Conservation (phyloP, 2,329 filamentous ascomycete species). For the Penicillium sp. region DNA sequence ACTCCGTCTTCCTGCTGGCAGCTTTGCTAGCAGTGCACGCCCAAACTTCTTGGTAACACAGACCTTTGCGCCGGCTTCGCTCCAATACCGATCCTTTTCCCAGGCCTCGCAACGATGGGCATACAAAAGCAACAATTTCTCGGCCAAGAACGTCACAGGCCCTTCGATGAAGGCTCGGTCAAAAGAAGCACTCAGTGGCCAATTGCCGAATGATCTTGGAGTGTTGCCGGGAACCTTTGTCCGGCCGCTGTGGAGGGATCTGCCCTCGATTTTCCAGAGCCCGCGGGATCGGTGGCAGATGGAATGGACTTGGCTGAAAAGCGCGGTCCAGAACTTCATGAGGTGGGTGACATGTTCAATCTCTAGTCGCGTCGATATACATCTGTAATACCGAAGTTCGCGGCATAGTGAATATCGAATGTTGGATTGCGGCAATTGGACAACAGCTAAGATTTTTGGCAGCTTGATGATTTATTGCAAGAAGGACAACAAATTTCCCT, state of each 20-base stretch:
- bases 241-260: constrained; percentile 38
- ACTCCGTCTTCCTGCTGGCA: constrained; percentile 25
- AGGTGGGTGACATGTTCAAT: constrained; percentile 28
- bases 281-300: constrained; percentile 37
- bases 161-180: constrained; percentile 41
- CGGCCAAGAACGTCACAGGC: constrained; percentile 18
- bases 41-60: constrained; percentile 16
- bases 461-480: constrained; percentile 9
- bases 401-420: neutral
- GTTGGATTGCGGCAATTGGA: neutral
- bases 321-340: constrained; percentile 32
- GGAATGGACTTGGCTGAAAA: constrained; percentile 43
- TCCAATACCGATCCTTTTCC: constrained; percentile 38
- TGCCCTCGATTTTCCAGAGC: constrained; percentile 41
- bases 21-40: constrained; percentile 19
- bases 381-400: neutral
- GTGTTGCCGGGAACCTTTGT: constrained; percentile 47
- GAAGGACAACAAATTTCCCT: constrained; percentile 5
- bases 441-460: constrained; percentile 2
- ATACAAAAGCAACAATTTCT: constrained; percentile 19
- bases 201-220: constrained; percentile 47
- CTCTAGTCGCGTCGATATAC: neutral
- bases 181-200: constrained; percentile 30
- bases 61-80: constrained; percentile 15
- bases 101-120: constrained; percentile 28